Conservation (phyloP, 768 basidiomycete genomes). For the Lactifluus hygrophoroides region DNA sequence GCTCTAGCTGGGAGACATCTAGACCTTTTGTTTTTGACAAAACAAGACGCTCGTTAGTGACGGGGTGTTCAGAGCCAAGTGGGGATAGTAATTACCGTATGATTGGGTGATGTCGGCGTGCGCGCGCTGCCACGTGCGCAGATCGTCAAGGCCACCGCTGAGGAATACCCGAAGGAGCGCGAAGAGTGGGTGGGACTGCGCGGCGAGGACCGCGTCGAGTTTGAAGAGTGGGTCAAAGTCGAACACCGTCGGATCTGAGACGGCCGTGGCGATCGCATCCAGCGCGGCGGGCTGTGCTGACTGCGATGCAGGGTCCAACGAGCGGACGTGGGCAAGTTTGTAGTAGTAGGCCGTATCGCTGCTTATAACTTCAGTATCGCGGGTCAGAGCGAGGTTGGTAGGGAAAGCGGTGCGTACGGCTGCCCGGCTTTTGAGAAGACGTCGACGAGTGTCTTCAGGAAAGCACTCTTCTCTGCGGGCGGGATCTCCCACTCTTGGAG, state of each 20-base stretch:
- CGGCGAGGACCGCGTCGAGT: slow-evolving; percentile 57
- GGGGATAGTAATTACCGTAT: slow-evolving; percentile 35
- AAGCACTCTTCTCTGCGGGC: slow-evolving; percentile 50
- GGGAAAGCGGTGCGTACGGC: no score
- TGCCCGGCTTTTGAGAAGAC: slow-evolving; percentile 49
- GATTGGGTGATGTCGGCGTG: slow-evolving; percentile 44
- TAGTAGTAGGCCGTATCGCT: slow-evolving; percentile 62
- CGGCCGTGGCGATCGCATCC: slow-evolving; percentile 52
- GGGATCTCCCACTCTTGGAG: slow-evolving; percentile 66
- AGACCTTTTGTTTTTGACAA: slow-evolving; percentile 35
- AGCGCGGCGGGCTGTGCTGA: slow-evolving; percentile 45
- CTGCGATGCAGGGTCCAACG: slow-evolving; percentile 47
- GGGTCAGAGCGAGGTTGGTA: no score
- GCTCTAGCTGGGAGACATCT: slow-evolving; percentile 50
- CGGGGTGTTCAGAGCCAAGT: not conserved
- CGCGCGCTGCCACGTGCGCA: slow-evolving; percentile 47
- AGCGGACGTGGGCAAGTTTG: slow-evolving; percentile 50
- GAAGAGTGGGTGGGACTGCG: slow-evolving; percentile 64
- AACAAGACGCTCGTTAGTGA: not conserved
- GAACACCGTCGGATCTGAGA: slow-evolving; percentile 59
- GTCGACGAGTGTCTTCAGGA: slow-evolving; percentile 56
- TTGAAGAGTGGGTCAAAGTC: slow-evolving; percentile 78
- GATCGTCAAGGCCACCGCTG: slow-evolving; percentile 52
- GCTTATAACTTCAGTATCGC: not conserved
- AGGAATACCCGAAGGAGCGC: slow-evolving; percentile 70